These are phyloP conservation scores for Yamadazyma spencermartinsiae DNA, from an alignment of 1,139 yeast species.

Conservation along the genomic window DNA sequence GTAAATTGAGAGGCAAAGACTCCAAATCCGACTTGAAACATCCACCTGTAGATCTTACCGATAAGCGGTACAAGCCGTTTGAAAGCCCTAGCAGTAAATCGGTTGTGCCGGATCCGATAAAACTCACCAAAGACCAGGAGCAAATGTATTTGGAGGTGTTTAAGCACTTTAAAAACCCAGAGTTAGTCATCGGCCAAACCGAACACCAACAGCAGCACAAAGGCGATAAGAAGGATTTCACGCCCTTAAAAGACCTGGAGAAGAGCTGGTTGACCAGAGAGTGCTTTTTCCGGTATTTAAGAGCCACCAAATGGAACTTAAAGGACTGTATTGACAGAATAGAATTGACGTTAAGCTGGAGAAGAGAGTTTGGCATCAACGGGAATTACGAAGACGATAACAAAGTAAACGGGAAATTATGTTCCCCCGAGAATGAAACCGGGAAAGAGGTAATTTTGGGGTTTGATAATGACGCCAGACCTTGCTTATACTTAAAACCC, in stretches of 20 bases:
- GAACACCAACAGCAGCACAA: constrained; percentile 38
- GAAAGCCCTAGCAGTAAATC: constrained; percentile 47
- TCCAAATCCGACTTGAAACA: constrained; percentile 10
- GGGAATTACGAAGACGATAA: constrained; percentile 34
- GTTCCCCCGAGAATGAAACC: constrained; percentile 42
- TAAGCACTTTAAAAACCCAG: constrained; percentile 54
- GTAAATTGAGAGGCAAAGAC: constrained; percentile 19
- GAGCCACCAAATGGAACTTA: constrained; percentile 49
- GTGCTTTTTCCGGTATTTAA: constrained; percentile 46
- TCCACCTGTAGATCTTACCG: constrained; percentile 15
- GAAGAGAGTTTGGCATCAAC: constrained; percentile 46
- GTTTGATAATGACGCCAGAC: constrained; percentile 47
- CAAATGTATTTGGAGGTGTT: constrained; percentile 59
- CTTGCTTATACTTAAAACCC: constrained; percentile 49
- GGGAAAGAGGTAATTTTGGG: constrained; percentile 51
- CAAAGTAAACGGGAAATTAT: constrained; percentile 32
- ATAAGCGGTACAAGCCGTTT: constrained; percentile 48
- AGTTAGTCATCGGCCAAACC: constrained; percentile 35
- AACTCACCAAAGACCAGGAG: constrained; percentile 55
- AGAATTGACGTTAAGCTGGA: constrained; percentile 46
- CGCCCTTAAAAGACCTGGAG: constrained; percentile 29
- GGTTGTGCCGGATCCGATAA: constrained; percentile 49
- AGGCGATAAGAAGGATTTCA: constrained; percentile 18
- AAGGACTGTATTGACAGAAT: constrained; percentile 43
- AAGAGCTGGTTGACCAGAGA: constrained; percentile 50